Evolutionary conservation across 768 basidiomycete species (phyloP).

Genomic region (Exsudoporus frostii): DNA sequence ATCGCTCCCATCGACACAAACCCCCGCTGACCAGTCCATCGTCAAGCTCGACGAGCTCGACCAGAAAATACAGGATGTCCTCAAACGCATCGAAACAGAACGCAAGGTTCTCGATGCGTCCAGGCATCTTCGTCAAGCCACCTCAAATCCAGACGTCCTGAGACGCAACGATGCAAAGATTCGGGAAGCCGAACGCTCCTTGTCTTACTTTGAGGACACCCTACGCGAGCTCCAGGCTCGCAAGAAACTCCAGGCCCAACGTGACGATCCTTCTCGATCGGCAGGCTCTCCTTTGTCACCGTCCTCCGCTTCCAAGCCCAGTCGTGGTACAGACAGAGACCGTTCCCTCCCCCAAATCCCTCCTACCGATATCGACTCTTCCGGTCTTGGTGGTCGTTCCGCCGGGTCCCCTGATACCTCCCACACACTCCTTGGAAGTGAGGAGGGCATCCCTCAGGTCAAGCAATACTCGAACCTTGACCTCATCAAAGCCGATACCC

Average conservation of each 20-base stretch:
- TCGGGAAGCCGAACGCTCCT: slow-evolving; percentile 77
- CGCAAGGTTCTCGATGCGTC: slow-evolving; percentile 89
- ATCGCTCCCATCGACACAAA: slow-evolving; percentile 7
- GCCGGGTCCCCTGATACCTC: slow-evolving; percentile 39
- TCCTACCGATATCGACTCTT: slow-evolving; percentile 45
- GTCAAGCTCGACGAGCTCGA: slow-evolving; percentile 60
- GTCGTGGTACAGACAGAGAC: slow-evolving; percentile 29
- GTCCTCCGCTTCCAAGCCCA: slow-evolving; percentile 14
- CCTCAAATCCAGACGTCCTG: slow-evolving; percentile 82
- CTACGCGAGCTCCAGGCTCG: slow-evolving; percentile 78
- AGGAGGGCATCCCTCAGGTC: slow-evolving; percentile 42
- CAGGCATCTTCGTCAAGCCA: slow-evolving; percentile 74
- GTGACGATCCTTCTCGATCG: slow-evolving; percentile 53
- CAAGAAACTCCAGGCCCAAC: slow-evolving; percentile 61
- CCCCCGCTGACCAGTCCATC: background rate
- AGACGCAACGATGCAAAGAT: slow-evolving; percentile 81
- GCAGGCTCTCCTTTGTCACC: slow-evolving; percentile 37
- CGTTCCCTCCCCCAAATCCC: slow-evolving; percentile 46
- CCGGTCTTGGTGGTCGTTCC: slow-evolving; percentile 31
- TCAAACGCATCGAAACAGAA: slow-evolving; percentile 87
- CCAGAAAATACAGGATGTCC: slow-evolving; percentile 90
- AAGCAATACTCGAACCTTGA: slow-evolving; percentile 85
- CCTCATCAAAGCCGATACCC: slow-evolving; percentile 96
- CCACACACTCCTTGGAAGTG: slow-evolving; percentile 38
- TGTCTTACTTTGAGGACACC: slow-evolving; percentile 85